phyloP scores from a whole-genome alignment of 192 early-diverging fungal species.

The Funneliformis mosseae region DNA sequence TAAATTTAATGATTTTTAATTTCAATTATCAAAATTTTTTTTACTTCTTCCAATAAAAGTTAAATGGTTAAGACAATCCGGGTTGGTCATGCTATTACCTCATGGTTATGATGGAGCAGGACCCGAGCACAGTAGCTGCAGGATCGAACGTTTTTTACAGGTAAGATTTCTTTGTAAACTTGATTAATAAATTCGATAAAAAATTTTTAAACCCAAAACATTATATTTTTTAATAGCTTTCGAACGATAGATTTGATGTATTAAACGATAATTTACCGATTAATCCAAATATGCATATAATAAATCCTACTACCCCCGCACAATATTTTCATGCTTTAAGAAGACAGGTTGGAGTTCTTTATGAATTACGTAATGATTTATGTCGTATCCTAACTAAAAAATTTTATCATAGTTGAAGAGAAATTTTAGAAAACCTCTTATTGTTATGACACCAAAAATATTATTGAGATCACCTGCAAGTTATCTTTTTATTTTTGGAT shows the following conservation, averaged over 20 bases:
- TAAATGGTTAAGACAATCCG: slow-evolving; percentile 94
- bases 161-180: slow-evolving; percentile 35
- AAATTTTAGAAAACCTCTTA: slow-evolving; percentile 92
- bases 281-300: slow-evolving; percentile 94
- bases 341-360: slow-evolving; percentile 61
- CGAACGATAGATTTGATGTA: slow-evolving; percentile 75
- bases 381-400: background rate
- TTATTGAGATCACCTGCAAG: slow-evolving; percentile 63
- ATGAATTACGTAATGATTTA: background rate
- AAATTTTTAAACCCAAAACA: background rate
- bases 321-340: slow-evolving; percentile 97
- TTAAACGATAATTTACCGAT: slow-evolving; percentile 49
- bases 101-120: slow-evolving; percentile 96
- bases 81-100: slow-evolving; percentile 90
- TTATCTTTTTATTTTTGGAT: background rate
- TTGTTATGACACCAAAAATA: slow-evolving; percentile 79
- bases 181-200: slow-evolving; percentile 1
- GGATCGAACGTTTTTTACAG: slow-evolving; percentile 95
- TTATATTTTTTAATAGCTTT: slow-evolving; percentile 53
- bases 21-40: background rate
- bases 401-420: slow-evolving; percentile 64
- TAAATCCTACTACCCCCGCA: slow-evolving; percentile 89
- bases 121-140: slow-evolving; percentile 89
- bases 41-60: slow-evolving; percentile 34
- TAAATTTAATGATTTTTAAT: background rate